Conservation (phyloP, 305 asterid species). For the Fraxinus greggii region DNA sequence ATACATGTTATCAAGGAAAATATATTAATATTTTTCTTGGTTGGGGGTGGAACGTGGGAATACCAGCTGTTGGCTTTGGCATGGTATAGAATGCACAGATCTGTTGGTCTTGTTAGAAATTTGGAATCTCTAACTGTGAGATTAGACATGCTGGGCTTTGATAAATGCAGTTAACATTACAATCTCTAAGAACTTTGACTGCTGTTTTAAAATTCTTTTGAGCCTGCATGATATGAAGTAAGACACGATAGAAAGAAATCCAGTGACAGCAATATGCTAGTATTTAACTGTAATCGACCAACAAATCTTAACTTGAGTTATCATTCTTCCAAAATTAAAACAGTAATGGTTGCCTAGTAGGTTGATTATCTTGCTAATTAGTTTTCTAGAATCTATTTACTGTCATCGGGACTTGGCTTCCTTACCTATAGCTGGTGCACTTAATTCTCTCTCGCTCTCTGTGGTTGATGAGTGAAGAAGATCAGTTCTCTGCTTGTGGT, state of each 20-base stretch:
- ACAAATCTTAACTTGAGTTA: background rate
- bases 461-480: background rate
- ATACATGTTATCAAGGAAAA: background rate
- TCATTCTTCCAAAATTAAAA: background rate
- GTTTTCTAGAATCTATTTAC: background rate
- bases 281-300: background rate
- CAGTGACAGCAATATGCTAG: background rate
- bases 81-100: background rate
- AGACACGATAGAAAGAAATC: background rate
- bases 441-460: background rate
- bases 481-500: background rate
- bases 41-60: background rate
- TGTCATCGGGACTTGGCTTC: background rate
- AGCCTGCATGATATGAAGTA: background rate
- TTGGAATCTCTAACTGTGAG: background rate
- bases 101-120: background rate
- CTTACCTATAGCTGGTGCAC: background rate
- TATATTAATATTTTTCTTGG: background rate
- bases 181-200: background rate
- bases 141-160: background rate
- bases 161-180: background rate
- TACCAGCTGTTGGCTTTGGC: background rate
- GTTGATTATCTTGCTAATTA: background rate
- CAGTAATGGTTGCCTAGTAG: background rate
- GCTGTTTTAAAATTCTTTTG: background rate